Evolutionary conservation across 345 rosid species (phyloP).

Genomic region (Salix caprea): DNA sequence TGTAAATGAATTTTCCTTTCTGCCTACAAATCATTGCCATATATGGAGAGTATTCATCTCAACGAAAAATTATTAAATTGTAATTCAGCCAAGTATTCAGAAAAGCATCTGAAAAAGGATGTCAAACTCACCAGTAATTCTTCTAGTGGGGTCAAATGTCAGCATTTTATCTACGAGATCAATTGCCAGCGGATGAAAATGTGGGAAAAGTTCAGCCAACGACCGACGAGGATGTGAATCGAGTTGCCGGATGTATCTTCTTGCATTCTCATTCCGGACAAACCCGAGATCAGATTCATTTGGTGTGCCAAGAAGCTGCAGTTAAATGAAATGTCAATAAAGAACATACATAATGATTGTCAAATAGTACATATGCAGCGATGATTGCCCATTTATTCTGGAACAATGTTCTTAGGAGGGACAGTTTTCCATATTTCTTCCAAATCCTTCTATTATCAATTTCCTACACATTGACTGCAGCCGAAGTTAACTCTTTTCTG

Average conservation of each 20-base stretch:
- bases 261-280: conserved; percentile 78
- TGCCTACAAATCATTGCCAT: background rate
- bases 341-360: background rate
- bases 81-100: background rate
- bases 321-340: background rate
- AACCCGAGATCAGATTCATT: conserved; percentile 87
- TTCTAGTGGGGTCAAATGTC: conserved; percentile 81
- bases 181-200: conserved; percentile 71
- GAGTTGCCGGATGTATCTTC: conserved; percentile 75
- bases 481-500: background rate
- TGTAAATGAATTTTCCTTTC: background rate
- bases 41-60: background rate
- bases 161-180: conserved; percentile 87
- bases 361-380: background rate
- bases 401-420: too few species aligned
- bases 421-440: too few species aligned
- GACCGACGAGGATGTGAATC: conserved; percentile 66
- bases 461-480: background rate
- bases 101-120: background rate
- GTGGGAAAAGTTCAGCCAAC: conserved; percentile 56
- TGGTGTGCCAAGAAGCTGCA: conserved; percentile 92
- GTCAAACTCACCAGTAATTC: conserved; percentile 76
- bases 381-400: background rate
- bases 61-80: background rate
- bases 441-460: background rate